These are phyloP conservation scores for Cyamopsis tetragonoloba DNA, from an alignment of 306 rosid species.

Conservation along the genomic window DNA sequence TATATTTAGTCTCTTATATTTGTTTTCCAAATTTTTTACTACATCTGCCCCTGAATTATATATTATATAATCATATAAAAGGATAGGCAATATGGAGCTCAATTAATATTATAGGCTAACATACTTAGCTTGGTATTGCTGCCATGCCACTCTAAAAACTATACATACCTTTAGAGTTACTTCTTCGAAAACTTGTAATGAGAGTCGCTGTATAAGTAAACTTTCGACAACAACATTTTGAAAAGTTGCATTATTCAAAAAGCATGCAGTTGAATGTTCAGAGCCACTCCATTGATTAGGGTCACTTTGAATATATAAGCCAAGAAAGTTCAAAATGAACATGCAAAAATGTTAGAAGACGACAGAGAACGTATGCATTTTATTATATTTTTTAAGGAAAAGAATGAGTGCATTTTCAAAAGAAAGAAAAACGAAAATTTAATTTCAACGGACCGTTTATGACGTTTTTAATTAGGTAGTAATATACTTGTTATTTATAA, in stretches of 20 bases:
- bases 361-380: background rate
- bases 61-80: background rate
- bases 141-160: conserved; percentile 36
- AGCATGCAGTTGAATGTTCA: conserved; percentile 48
- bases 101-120: conserved; percentile 3
- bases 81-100: conserved; percentile 28
- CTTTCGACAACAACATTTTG: conserved; percentile 39
- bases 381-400: no score
- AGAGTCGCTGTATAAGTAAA: conserved; percentile 43
- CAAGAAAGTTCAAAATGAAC: conserved; percentile 15
- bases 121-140: conserved; percentile 29
- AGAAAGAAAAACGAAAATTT: background rate
- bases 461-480: background rate
- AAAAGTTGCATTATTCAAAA: conserved; percentile 48
- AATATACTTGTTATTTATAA: no score
- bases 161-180: conserved; percentile 36
- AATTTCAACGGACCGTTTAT: background rate
- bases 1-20: no score
- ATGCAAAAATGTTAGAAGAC: conserved; percentile 28
- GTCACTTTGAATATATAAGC: conserved; percentile 20
- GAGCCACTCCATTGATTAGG: conserved; percentile 26
- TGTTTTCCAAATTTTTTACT: no score
- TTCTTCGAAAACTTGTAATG: conserved; percentile 41
- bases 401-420: no score
- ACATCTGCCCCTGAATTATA: no score